phyloP scores from a whole-genome alignment of 2,329 filamentous ascomycete species.

The Didymellaceae sp. region DNA sequence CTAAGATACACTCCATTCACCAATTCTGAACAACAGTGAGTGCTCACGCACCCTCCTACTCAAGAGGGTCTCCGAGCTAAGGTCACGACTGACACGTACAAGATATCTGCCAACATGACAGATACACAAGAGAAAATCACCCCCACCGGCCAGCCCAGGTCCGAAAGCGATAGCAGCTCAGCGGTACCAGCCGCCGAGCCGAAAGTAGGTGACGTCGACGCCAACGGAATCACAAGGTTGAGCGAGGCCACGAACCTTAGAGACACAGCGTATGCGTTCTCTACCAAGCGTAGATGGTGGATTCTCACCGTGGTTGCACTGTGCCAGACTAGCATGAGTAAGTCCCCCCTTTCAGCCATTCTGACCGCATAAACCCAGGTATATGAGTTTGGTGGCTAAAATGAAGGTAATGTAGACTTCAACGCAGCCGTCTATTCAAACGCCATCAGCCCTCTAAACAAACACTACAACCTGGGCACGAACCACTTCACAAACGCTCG shows the following conservation, averaged over 20 bases:
- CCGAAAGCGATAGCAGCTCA: neutral
- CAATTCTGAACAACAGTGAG: neutral
- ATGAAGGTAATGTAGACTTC: constrained; percentile 50
- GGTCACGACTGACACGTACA: neutral
- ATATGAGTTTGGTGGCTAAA: constrained; percentile 44
- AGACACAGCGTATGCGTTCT: constrained; percentile 54
- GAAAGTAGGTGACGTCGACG: neutral
- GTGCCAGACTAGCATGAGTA: constrained; percentile 60
- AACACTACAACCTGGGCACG: constrained; percentile 61
- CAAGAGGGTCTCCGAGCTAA: neutral
- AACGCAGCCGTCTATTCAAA: constrained; percentile 64
- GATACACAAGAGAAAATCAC: neutral
- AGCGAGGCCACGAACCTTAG: constrained; percentile 26
- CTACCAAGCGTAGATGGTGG: constrained; percentile 60
- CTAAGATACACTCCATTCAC: no score
- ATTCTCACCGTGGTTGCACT: constrained; percentile 60
- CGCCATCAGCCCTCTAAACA: constrained; percentile 57
- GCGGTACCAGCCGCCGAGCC: neutral
- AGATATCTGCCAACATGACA: constrained; percentile 1
- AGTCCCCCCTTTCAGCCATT: constrained; percentile 35
- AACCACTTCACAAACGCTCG: constrained; percentile 51
- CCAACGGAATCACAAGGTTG: constrained; percentile 15
- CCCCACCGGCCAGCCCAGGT: neutral
- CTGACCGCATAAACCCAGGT: constrained; percentile 13
- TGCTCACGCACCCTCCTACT: neutral